Evolutionary conservation across 495 filamentous ascomycete genomes (phyloP), one percentile per base, ranked within the genome.

Genomic region (Hypoxylon fragiforme): DNA sequence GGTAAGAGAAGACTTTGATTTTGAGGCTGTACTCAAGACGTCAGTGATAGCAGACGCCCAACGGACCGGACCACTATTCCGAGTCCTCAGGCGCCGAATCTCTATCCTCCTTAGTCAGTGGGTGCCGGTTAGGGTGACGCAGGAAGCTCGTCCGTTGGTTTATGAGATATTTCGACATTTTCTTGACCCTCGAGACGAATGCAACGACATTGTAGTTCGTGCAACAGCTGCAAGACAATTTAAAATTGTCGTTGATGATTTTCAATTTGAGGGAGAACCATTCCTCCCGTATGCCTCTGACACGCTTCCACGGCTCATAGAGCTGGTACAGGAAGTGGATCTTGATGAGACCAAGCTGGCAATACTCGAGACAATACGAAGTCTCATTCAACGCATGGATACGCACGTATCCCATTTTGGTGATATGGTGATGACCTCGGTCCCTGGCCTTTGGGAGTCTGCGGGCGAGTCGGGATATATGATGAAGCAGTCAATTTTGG

Each of bases 151-250:
- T 40, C 74, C 84, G 14, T 74, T 89, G n/a, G 81, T 97, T 13
- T 96, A 95, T 58, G 83, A 90, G 58, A 90, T 97, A 28, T 96
- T 91, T 71, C 85, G 89, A 56, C 86, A 95, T 69, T 73, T 98
- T n/a, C 77, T 97, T 11, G 84, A 90, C 63, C 80, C 81, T 16
- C 74, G 81, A 9, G 91, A 96, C 65, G 73, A 80, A 1, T 74
- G 85, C 55, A 98, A 98, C 63, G 94, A 98, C 64, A 78, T 90
- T 36, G 90, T 97, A 4, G 94, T 98, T 24, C 87, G 91, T 9
- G 84, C 97, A 31, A 96, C 92, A 0, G 89, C 94, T 3, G 94
- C 90, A 7, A 81, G 89, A 46, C 88, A 95, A 62, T 80, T 98
- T 19, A 86, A 85, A 64, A 74, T 77, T 24, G 77, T 95, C 20